Evolutionary conservation across 2,329 filamentous ascomycete species (phyloP), one percentile per base, ranked within the genome.

Genomic region (Pestalotiopsis sp.): DNA sequence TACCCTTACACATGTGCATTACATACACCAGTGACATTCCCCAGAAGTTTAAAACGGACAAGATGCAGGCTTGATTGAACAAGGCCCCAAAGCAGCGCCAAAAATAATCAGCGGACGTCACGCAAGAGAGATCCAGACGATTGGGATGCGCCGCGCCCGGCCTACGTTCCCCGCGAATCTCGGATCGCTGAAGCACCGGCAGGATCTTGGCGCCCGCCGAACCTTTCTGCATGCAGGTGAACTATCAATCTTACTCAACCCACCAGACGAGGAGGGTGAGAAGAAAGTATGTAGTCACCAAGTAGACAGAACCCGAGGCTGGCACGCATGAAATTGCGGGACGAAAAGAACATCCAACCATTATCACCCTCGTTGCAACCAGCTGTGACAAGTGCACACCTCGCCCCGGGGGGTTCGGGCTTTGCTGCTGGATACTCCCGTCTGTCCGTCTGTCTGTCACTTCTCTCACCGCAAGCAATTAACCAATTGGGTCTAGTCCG

Each of bases 101-200:
- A 36, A 36, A 36, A 36, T 36, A 36, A 36, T 9, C 31, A 36
- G 31, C 63, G 49, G 41, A 59, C 59, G 59, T 20, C 59, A 62
- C 38, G 59, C 38, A 27, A 36, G 6, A 52, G 17, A 62, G 27
- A 36, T 62, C 27, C 59, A 62, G 59, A 62, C 59, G 25, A 62
- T 62, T 38, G 25, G 59, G 31, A 36, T 20, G 27, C n/a, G 13
- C 36, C 25, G 59, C 59, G 59, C 36, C 31, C 59, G 25, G 63
- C 63, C 63, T 23, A 31, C n/a, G 17, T 57, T 66, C 63, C 63
- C 63, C 63, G 49, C 63, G 63, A 66, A 66, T 66, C 52, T 58
- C 63, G 63, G 63, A 66, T 66, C 23, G 23, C 63, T 66, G 11
- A 40, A 56, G 41, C 63, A 66, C 63, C 63, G 63, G 49, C 63